A percentile compares a stretch with the other conserved stretches of the same genome.
These are phyloP conservation scores for Daldinia loculata DNA, from an alignment of 495 filamentous ascomycete species.

Conservation along the genomic window DNA sequence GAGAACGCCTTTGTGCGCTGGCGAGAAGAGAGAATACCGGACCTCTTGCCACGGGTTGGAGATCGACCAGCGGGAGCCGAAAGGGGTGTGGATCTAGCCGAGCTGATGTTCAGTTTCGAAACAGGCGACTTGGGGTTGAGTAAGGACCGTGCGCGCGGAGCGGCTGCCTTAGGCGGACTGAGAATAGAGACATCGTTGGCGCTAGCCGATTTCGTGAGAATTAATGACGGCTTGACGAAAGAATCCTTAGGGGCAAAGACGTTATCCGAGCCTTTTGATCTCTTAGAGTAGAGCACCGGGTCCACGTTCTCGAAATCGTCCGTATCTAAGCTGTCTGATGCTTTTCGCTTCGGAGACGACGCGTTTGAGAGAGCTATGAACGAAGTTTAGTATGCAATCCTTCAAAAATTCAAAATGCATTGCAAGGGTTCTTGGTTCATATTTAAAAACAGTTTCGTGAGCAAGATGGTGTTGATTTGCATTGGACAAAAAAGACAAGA, in stretches of 20 bases:
- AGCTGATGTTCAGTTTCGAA: slow-evolving; percentile 52
- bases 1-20: slow-evolving; percentile 64
- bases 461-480: slow-evolving; percentile 8
- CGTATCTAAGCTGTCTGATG: slow-evolving; percentile 55
- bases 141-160: slow-evolving; percentile 51
- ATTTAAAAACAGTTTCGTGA: background rate
- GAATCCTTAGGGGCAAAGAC: slow-evolving; percentile 56
- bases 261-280: slow-evolving; percentile 69
- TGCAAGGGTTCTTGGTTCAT: slow-evolving; percentile 3
- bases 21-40: slow-evolving; percentile 68
- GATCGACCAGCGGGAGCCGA: slow-evolving; percentile 70
- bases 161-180: slow-evolving; percentile 48
- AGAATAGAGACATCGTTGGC: slow-evolving; percentile 46
- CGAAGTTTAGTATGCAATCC: slow-evolving; percentile 35
- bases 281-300: slow-evolving; percentile 72
- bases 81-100: slow-evolving; percentile 54
- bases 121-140: slow-evolving; percentile 59
- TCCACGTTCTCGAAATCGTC: slow-evolving; percentile 84
- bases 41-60: slow-evolving; percentile 65
- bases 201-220: slow-evolving; percentile 54
- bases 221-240: slow-evolving; percentile 58
- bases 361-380: slow-evolving; percentile 48
- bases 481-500: slow-evolving; percentile 4
- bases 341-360: slow-evolving; percentile 57
- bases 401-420: slow-evolving; percentile 1